phyloP scores from a whole-genome alignment of 2,329 filamentous ascomycete species.

The Xylaria polymorpha region DNA sequence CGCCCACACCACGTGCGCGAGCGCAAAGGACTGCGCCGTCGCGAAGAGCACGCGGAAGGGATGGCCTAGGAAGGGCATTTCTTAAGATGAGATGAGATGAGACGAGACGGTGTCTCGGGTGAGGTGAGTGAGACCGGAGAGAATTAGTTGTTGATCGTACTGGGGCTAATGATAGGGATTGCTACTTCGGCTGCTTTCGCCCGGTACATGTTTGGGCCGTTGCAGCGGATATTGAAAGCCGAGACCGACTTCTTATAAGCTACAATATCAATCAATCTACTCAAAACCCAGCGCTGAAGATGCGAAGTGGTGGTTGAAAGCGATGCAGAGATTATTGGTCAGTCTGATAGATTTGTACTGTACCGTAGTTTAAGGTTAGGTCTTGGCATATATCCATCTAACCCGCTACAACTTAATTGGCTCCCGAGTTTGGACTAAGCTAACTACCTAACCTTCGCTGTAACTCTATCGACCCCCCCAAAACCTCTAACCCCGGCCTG shows the following conservation, averaged over 20 bases:
- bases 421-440: slow-evolving; percentile 15
- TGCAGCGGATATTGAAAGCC: not conserved
- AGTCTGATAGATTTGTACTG: no score
- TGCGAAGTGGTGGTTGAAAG: not conserved
- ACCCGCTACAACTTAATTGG: slow-evolving; percentile 37
- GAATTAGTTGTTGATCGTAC: not conserved
- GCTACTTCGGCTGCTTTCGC: slow-evolving; percentile 17
- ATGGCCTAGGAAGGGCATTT: slow-evolving; percentile 45
- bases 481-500: not conserved
- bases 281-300: not conserved
- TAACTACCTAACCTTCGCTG: no score
- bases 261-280: not conserved
- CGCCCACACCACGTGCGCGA: slow-evolving; percentile 64
- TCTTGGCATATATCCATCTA: slow-evolving; percentile 22
- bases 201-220: slow-evolving; percentile 16
- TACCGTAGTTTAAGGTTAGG: no score
- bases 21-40: slow-evolving; percentile 59
- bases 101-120: not conserved
- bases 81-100: slow-evolving; percentile 13
- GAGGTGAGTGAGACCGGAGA: not conserved
- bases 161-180: not conserved
- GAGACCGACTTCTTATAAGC: not conserved
- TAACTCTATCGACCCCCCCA: no score
- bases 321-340: slow-evolving; percentile 20
- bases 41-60: slow-evolving; percentile 58